Evolutionary conservation across 2,329 filamentous ascomycete species (phyloP).

Genomic region (Colletotrichum sp.): DNA sequence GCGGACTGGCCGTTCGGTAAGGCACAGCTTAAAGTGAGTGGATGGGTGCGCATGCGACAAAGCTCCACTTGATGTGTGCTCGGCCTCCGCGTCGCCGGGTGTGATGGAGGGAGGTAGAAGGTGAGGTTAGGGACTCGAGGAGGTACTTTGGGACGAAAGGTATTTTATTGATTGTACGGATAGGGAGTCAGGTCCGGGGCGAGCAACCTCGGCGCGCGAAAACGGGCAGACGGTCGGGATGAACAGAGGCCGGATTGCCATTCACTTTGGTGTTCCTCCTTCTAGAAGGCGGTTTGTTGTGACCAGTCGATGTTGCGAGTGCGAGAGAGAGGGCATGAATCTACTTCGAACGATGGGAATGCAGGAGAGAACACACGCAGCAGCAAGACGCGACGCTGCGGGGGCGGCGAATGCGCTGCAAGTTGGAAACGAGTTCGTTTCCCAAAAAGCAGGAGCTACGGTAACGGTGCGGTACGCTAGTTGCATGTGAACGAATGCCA

Average conservation of each 20-base stretch:
- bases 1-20: not conserved
- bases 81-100: slow-evolving; percentile 11
- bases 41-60: slow-evolving; percentile 8
- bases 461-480: not conserved
- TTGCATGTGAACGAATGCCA: slow-evolving; percentile 15
- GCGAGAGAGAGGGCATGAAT: not conserved
- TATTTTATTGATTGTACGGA: not conserved
- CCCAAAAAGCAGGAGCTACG: not conserved
- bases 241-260: not conserved
- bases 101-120: not conserved
- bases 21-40: slow-evolving; percentile 6
- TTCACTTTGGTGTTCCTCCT: not conserved
- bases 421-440: slow-evolving; percentile 13
- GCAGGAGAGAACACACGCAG: not conserved
- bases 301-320: not conserved
- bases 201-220: not conserved
- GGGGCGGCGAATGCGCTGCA: slow-evolving; percentile 5
- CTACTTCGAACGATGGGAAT: not conserved
- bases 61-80: slow-evolving; percentile 15
- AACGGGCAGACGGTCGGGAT: not conserved
- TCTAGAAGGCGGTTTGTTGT: not conserved
- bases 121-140: not conserved
- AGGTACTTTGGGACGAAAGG: not conserved
- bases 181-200: not conserved
- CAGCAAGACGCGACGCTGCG: not conserved